Conservation (phyloP, 768 basidiomycete genomes). For the Suillus hirtellus region DNA sequence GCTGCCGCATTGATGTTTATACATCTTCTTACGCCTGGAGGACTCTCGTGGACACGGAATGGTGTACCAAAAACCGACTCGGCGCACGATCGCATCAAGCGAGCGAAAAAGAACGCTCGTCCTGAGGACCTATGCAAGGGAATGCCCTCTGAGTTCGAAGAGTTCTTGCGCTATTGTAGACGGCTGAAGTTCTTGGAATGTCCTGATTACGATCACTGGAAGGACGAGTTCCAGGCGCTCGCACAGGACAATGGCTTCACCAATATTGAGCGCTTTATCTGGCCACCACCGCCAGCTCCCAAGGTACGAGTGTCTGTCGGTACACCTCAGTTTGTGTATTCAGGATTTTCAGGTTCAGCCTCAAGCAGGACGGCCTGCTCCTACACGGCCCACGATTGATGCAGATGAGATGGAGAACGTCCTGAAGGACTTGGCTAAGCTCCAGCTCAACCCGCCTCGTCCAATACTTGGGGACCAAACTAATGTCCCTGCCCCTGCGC, state of each 20-base stretch:
- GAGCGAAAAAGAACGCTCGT: constrained; percentile 58
- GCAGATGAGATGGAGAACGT: constrained; percentile 53
- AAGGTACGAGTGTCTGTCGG: constrained; percentile 26
- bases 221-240: constrained; percentile 62
- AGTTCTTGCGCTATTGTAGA: constrained; percentile 72
- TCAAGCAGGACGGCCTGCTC: constrained; percentile 23
- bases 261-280: constrained; percentile 61
- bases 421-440: constrained; percentile 58
- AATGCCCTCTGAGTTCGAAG: constrained; percentile 71
- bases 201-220: constrained; percentile 70
- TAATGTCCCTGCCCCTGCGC: constrained; percentile 41
- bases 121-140: constrained; percentile 71
- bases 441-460: constrained; percentile 51
- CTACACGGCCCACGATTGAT: constrained; percentile 27
- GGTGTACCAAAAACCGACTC: constrained; percentile 73
- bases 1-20: constrained; percentile 78
- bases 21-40: constrained; percentile 74
- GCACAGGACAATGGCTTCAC: constrained; percentile 60
- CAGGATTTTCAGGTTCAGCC: constrained; percentile 31
- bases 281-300: constrained; percentile 58
- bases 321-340: constrained; percentile 4
- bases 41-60: constrained; percentile 76
- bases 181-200: constrained; percentile 65
- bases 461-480: constrained; percentile 53
- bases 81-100: constrained; percentile 62